Conservation (phyloP, 768 basidiomycete genomes). For the Russula vinacea region DNA sequence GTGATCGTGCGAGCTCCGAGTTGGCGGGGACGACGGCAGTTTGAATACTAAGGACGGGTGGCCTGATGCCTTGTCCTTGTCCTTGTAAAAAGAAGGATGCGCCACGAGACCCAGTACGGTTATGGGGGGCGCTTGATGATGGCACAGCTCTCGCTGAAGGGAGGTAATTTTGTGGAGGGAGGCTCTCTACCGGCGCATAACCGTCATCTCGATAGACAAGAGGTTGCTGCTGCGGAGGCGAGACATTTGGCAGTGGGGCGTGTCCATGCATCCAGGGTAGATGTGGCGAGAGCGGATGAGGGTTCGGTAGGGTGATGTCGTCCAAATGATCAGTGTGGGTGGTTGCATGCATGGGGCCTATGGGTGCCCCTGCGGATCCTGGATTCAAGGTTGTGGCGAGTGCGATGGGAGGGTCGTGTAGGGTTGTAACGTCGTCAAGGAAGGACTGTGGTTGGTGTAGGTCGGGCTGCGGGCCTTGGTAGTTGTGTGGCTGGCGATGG, state of each 20-base stretch:
- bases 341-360: background rate
- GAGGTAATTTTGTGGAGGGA: slow-evolving; percentile 22
- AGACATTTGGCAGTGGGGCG: background rate
- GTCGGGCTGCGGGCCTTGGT: slow-evolving; percentile 3
- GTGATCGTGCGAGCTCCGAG: slow-evolving; percentile 21
- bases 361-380: background rate
- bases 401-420: background rate
- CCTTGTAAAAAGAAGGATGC: background rate
- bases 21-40: slow-evolving; percentile 14
- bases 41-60: slow-evolving; percentile 1
- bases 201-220: slow-evolving; percentile 3
- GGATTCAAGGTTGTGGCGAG: background rate
- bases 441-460: slow-evolving; percentile 1
- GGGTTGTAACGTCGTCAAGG: background rate
- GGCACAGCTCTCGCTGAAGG: background rate
- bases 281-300: slow-evolving; percentile 20
- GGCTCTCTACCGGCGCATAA: slow-evolving; percentile 16
- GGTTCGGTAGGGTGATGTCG: background rate
- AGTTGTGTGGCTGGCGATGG: slow-evolving; percentile 3
- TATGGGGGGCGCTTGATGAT: slow-evolving; percentile 9
- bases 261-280: background rate
- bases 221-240: background rate
- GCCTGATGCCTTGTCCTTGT: background rate
- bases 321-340: background rate
- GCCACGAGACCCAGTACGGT: slow-evolving; percentile 9